phyloP scores from a whole-genome alignment of 75 land plant genomes.

The Ceratopteris richardii region DNA sequence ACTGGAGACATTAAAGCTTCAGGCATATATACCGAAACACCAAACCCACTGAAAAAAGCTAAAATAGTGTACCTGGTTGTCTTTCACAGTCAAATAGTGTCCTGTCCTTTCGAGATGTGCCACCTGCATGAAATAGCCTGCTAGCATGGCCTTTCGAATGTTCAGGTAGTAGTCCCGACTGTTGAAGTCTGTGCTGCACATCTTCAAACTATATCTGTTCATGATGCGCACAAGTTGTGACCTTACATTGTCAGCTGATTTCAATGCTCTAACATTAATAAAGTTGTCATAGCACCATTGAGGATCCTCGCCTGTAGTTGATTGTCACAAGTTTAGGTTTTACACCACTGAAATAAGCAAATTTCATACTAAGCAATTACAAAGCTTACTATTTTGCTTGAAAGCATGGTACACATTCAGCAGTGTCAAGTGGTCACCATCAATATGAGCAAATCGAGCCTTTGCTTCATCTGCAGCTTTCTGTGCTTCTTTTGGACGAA shows the following conservation, averaged over 20 bases:
- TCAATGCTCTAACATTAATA: slow-evolving; percentile 73
- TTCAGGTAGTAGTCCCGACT: slow-evolving; percentile 86
- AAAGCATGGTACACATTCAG: slow-evolving; percentile 96
- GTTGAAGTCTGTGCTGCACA: slow-evolving; percentile 93
- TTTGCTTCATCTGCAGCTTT: slow-evolving; percentile 99
- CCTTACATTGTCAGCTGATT: slow-evolving; percentile 91
- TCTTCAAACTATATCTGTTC: slow-evolving; percentile 73
- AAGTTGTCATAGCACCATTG: slow-evolving; percentile 97
- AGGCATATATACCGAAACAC: background rate
- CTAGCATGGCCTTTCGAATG: slow-evolving; percentile 89
- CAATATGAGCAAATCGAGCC: slow-evolving; percentile 90
- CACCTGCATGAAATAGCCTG: slow-evolving; percentile 97
- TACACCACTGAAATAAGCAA: background rate
- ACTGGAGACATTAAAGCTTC: background rate
- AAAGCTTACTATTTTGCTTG: slow-evolving; percentile 80
- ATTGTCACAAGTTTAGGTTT: background rate
- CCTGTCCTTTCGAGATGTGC: slow-evolving; percentile 95
- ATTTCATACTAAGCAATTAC: background rate
- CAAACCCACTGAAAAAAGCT: background rate
- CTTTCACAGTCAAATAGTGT: slow-evolving; percentile 93
- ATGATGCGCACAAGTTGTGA: slow-evolving; percentile 90
- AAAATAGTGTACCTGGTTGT: slow-evolving; percentile 57
- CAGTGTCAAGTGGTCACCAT: slow-evolving; percentile 94
- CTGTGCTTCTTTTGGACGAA: slow-evolving; percentile 99
- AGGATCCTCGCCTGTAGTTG: slow-evolving; percentile 69